Evolutionary conservation across 768 basidiomycete species (phyloP), one percentile per base, ranked within the genome.

Genomic region (Dacryopinax primogenitus): DNA sequence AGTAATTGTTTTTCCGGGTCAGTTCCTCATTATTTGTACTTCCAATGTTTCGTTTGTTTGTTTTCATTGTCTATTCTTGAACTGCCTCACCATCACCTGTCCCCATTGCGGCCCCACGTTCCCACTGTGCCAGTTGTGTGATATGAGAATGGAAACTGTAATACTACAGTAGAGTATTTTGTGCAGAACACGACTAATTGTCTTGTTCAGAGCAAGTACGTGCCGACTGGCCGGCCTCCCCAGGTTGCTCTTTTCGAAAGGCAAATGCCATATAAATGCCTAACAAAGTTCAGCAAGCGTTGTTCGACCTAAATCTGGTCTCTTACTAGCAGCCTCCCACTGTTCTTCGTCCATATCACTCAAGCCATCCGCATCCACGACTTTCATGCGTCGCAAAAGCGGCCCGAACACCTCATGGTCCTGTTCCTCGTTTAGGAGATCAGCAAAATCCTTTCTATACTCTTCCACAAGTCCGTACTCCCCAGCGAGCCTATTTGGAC

Each of bases 251-350:
- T 37, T 77, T 95, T 74, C 90, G 84, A 71, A 95, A 88, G 6
- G 91, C 94, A 70, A 97, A 97, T 1, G 86, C 94, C 69, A 94
- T 83, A 70, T 97, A 97, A 63, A 97, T 86, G 73, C 94, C 94
- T 97, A 71, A 0, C 23, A 41, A 63, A 28, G 37, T 58, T 58
- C 30, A 67, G 64, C 69, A n/a, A 72, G 63, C n/a, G 62, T 34
- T 26, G 18, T 7, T 34, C 18, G 6, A 3, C 62, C 62, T 63
- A 61, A 34, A 34, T 51, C 51, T 36, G 65, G 44, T 12, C 13
- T 83, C 92, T 76, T 76, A 97, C 96, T 97, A n/a, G 92, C 93
- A 68, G 95, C 95, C 72, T 97, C 93, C 91, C 95, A 96, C 76
- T 98, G 94, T 70, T 90, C 87, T 69, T 89, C 88, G 68, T 93